Evolutionary conservation across 2,329 filamentous ascomycete species (phyloP).

Genomic region (Microdochium trichocladiopsis): DNA sequence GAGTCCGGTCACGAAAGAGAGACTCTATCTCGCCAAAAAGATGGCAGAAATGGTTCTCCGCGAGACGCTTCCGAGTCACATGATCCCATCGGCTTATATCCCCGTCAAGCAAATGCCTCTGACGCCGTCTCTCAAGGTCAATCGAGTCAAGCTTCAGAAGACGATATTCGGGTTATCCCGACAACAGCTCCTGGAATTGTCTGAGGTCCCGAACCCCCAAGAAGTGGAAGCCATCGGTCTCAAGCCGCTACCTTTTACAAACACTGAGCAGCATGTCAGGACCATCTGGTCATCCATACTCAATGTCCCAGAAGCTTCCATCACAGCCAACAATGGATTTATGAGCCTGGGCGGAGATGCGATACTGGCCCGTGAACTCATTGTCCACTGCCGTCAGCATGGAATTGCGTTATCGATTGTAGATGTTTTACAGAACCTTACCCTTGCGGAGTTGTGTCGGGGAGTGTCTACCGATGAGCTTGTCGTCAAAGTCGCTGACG

Average conservation of each 20-base stretch:
- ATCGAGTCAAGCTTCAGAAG: slow-evolving; percentile 38
- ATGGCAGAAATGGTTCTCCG: slow-evolving; percentile 34
- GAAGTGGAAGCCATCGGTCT: slow-evolving; percentile 26
- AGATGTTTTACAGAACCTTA: slow-evolving; percentile 31
- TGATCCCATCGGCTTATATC: slow-evolving; percentile 40
- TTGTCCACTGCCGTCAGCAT: slow-evolving; percentile 34
- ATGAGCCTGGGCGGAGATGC: slow-evolving; percentile 38
- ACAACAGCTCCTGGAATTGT: slow-evolving; percentile 34
- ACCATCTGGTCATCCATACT: slow-evolving; percentile 39
- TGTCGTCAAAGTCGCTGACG: slow-evolving; percentile 4
- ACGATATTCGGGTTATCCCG: slow-evolving; percentile 33
- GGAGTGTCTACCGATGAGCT: slow-evolving; percentile 15
- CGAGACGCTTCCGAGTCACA: slow-evolving; percentile 27
- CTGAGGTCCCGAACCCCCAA: slow-evolving; percentile 25
- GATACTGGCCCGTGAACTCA: slow-evolving; percentile 34
- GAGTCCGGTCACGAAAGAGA: slow-evolving; percentile 31
- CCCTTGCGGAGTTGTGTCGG: slow-evolving; percentile 37
- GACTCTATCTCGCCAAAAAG: slow-evolving; percentile 33
- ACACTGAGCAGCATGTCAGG: slow-evolving; percentile 38
- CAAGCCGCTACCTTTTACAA: slow-evolving; percentile 40
- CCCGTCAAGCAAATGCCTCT: slow-evolving; percentile 40
- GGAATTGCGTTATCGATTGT: slow-evolving; percentile 32
- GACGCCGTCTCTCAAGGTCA: slow-evolving; percentile 42
- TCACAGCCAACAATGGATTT: slow-evolving; percentile 36
- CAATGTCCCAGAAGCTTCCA: slow-evolving; percentile 26